These are phyloP conservation scores for Pseudoneurospora amorphoporcata DNA, from an alignment of 495 filamentous ascomycete genomes.

Conservation along the genomic window DNA sequence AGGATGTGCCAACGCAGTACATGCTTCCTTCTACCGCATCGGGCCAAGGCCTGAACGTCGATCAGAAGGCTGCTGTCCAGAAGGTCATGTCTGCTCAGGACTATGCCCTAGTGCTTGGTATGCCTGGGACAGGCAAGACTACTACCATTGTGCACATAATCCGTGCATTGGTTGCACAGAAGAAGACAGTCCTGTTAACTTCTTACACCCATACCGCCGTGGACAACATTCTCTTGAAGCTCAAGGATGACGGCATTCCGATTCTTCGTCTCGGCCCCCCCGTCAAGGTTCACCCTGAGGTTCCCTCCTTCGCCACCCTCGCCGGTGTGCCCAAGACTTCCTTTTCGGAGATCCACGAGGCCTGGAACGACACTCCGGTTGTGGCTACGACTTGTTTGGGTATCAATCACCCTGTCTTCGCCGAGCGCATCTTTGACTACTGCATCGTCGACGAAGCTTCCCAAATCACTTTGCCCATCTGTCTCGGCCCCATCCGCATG, in stretches of 20 bases:
- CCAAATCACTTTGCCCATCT: constrained; percentile 91
- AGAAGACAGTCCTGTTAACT: constrained; percentile 85
- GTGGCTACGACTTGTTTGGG: constrained; percentile 93
- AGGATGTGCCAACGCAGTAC: constrained; percentile 49
- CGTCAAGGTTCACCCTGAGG: constrained; percentile 78
- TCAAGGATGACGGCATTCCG: constrained; percentile 65
- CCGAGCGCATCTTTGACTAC: constrained; percentile 85
- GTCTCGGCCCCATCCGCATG: constrained; percentile 86
- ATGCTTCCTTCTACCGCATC: constrained; percentile 37
- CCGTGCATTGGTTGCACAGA: constrained; percentile 74
- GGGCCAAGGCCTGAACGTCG: constrained; percentile 55
- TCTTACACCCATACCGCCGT: constrained; percentile 97
- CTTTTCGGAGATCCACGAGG: constrained; percentile 71
- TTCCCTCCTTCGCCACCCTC: constrained; percentile 71
- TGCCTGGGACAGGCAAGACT: constrained; percentile 97
- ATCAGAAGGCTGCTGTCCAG: constrained; percentile 74
- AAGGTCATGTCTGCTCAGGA: constrained; percentile 93
- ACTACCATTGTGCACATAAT: constrained; percentile 98
- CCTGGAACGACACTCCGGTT: constrained; percentile 73
- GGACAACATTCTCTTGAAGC: constrained; percentile 92
- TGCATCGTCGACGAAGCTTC: constrained; percentile 98
- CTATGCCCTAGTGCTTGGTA: constrained; percentile 90
- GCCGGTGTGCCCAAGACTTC: constrained; percentile 57
- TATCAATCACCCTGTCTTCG: constrained; percentile 80
- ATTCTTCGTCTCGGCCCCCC: constrained; percentile 73